Evolutionary conservation across 768 basidiomycete genomes (phyloP), one percentile per base, ranked within the genome.

Genomic region (Jaapia argillacea): DNA sequence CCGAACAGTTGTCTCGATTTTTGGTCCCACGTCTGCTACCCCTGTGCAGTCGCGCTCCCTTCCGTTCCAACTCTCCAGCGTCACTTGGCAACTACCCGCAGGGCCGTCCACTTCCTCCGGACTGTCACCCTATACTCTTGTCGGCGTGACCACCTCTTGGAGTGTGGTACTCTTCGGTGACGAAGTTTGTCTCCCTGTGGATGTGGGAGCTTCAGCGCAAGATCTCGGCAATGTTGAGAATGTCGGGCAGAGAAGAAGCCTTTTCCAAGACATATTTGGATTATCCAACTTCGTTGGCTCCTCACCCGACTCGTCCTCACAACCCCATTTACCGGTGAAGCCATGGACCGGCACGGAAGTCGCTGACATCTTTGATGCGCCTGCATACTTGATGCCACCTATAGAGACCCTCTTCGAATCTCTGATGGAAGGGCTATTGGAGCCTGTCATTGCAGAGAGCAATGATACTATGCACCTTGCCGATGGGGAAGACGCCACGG

Each of bases 191-290:
- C 54, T 61, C 18, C 57, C 62, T 1, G 61, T 67, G 39, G 69
- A 69, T 10, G 70, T 72, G 31, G 70, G 69, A 16, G 53, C 64
- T 3, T 59, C 62, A 12, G 63, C 71, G 16, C 66, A 58, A 26
- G 68, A 59, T 31, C 62, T 70, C 40, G 54, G 57, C 39, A 55
- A 53, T 18, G 46, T 46, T 27, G 55, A 54, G 2, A 44, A 54
- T 49, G 51, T 68, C 50, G 38, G 12, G 5, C 57, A 59, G 20
- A 67, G 54, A 48, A 66, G 70, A 45, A 84, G 87, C 5, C 66
- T 96, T 5, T 89, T 93, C 64, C 84, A 89, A 58, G 90, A 93
- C 55, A 86, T 93, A 55, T 96, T 94, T 55, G 92, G 92, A 28
- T 67, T 75, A 46, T 76, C 86, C 36, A 83, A 84, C 2, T 78